Base-by-base conservation (phyloP, 2,329 filamentous ascomycete genomes). In the Phaeosphaeriaceae sp. region DNA sequence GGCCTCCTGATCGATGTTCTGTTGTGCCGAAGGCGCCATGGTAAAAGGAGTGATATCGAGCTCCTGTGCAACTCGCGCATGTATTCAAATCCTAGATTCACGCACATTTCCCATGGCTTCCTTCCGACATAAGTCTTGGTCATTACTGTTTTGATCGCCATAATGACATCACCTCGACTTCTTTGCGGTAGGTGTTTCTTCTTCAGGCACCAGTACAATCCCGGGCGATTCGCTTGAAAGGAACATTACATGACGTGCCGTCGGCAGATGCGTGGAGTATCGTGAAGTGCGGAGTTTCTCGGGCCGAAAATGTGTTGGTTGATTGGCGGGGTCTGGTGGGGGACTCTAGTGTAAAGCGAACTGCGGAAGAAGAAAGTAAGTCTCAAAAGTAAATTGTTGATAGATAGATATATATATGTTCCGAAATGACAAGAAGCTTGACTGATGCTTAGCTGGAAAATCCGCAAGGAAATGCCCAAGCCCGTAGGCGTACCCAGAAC, bases 161-260 rank as follows among this genome's bases (percentile, higher is more conserved):
- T 62, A 10, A 62, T 64, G 63, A 65, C 65, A 65, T 67, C 63
- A 67, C 54, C 47, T 35, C 40, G 13, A 50, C 23, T 35, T 56
- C 42, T 43, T 46, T 17, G 48, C 28, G 49, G 52, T 48, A 17
- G 46, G 43, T 21, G 30, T 52, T 47, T 15, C 55, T 46, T 47
- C 46, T 47, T 52, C 50, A 51, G 35, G 43, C 21, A 40, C 19
- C 30, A 51, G 32, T 56, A 58, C 2, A 24, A n/a, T 3, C 21
- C 23, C 30, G 21, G 22, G 13, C 13, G 48, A 44, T 22, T 49
- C 52, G 56, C 49, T 53, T 52, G 28, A n/a, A 56, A 49, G 44
- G 50, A 56, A 51, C 54, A 40, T 56, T 63, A 19, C 40, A 60
- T 63, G 60, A 58, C 60, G 54, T 58, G 30, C 35, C 19, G 22